These are phyloP conservation scores for Geosmithia putterillii DNA, from an alignment of 2,329 filamentous ascomycete species.

Conservation along the genomic window DNA sequence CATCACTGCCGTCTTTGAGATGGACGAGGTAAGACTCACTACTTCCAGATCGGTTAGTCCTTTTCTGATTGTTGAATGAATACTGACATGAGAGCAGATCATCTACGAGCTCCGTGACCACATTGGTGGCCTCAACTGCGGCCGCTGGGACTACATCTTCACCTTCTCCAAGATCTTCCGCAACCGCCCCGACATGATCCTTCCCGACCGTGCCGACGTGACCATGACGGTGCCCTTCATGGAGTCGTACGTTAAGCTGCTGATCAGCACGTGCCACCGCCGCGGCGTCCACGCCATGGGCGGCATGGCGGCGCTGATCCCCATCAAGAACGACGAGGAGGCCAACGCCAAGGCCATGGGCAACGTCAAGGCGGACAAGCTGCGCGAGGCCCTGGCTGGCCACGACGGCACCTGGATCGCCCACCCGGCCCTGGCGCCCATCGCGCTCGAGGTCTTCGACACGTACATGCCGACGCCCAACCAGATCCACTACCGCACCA, in stretches of 20 bases:
- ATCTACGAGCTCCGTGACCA: constrained; percentile 90
- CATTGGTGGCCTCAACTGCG: constrained; percentile 80
- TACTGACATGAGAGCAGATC: constrained; percentile 34
- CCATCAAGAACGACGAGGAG: constrained; percentile 74
- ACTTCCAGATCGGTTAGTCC: background rate
- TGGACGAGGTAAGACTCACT: constrained; percentile 54
- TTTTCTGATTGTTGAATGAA: background rate
- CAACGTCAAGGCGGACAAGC: constrained; percentile 72
- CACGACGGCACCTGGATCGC: constrained; percentile 88
- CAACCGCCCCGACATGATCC: constrained; percentile 71
- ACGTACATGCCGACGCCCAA: constrained; percentile 88
- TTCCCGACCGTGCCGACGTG: constrained; percentile 72
- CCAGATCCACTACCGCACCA: constrained; percentile 67
- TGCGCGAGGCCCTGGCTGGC: constrained; percentile 75
- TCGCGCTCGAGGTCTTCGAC: constrained; percentile 81
- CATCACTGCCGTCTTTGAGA: constrained; percentile 83
- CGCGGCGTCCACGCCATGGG: constrained; percentile 86
- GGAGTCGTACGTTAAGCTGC: constrained; percentile 73
- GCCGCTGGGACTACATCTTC: constrained; percentile 93
- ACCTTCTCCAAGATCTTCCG: constrained; percentile 92
- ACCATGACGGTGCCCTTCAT: constrained; percentile 93
- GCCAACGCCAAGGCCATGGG: constrained; percentile 84
- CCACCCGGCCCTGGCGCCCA: constrained; percentile 70
- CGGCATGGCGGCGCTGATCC: constrained; percentile 88
- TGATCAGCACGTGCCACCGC: constrained; percentile 86